phyloP scores from a whole-genome alignment of 176 grass and related monocot species.

The Cenchrus fungigraminus region DNA sequence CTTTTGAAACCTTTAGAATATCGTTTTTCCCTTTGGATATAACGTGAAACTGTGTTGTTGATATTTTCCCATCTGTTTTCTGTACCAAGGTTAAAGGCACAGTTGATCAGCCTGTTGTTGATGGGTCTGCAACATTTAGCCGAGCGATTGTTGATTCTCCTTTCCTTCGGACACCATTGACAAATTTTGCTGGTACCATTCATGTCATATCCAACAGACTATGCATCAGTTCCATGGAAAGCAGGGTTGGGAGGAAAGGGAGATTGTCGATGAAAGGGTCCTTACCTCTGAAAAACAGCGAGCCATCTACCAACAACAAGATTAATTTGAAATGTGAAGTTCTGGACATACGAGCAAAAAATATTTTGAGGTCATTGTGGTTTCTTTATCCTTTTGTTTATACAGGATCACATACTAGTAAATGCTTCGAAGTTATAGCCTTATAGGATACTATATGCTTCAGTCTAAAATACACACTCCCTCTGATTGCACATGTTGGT shows the following conservation, averaged over 20 bases:
- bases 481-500: background rate
- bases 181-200: constrained; percentile 82
- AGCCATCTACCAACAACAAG: constrained; percentile 78
- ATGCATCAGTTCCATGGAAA: constrained; percentile 90
- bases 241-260: constrained; percentile 91
- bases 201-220: constrained; percentile 86
- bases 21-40: background rate
- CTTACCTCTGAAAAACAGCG: constrained; percentile 77
- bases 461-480: background rate
- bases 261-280: constrained; percentile 92
- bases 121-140: constrained; percentile 96
- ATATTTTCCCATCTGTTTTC: constrained; percentile 22
- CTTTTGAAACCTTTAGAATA: background rate
- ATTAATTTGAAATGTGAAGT: constrained; percentile 99
- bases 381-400: constrained; percentile 32
- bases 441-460: constrained; percentile 2
- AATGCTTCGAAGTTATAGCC: constrained; percentile 12
- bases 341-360: constrained; percentile 91
- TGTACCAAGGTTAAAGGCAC: constrained; percentile 86
- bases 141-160: constrained; percentile 87
- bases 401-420: constrained; percentile 15
- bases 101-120: constrained; percentile 94
- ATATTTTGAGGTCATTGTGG: constrained; percentile 77
- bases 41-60: constrained; percentile 29
- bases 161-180: constrained; percentile 79